Evolutionary conservation across 441 rosid genomes (phyloP).

Genomic region (Hura crepitans): DNA sequence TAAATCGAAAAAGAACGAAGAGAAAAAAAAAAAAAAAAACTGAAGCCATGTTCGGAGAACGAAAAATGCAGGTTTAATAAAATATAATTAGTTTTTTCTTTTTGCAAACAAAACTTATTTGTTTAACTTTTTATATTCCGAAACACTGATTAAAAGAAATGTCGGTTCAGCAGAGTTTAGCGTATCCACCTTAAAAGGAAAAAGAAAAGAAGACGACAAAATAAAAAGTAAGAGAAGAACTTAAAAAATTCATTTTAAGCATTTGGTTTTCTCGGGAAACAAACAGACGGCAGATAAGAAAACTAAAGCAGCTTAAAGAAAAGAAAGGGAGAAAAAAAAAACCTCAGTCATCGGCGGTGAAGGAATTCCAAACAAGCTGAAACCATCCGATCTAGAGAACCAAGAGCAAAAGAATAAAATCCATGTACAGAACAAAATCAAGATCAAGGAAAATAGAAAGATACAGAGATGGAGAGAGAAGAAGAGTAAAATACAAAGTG

Average conservation of each 20-base stretch:
- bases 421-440: constrained; percentile 15
- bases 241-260: not conserved
- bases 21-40: not conserved
- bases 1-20: not conserved
- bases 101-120: not conserved
- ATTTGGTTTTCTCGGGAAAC: constrained; percentile 27
- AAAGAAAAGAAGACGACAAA: no score
- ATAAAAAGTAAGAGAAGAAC: not conserved
- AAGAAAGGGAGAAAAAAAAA: not conserved
- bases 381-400: constrained; percentile 28
- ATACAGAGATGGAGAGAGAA: not conserved
- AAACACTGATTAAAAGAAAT: not conserved
- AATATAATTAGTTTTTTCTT: not conserved
- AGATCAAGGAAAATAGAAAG: constrained; percentile 10
- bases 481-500: not conserved
- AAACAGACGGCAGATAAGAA: constrained; percentile 22
- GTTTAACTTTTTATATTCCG: not conserved
- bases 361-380: constrained; percentile 16
- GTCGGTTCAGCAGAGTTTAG: not conserved
- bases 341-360: constrained; percentile 25
- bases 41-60: not conserved
- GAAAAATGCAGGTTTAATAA: constrained; percentile 4
- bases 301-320: not conserved
- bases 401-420: constrained; percentile 4
- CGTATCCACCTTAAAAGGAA: not conserved